Base-by-base conservation (phyloP, 2,329 filamentous ascomycete genomes). In the Fusarium nelsonii region DNA sequence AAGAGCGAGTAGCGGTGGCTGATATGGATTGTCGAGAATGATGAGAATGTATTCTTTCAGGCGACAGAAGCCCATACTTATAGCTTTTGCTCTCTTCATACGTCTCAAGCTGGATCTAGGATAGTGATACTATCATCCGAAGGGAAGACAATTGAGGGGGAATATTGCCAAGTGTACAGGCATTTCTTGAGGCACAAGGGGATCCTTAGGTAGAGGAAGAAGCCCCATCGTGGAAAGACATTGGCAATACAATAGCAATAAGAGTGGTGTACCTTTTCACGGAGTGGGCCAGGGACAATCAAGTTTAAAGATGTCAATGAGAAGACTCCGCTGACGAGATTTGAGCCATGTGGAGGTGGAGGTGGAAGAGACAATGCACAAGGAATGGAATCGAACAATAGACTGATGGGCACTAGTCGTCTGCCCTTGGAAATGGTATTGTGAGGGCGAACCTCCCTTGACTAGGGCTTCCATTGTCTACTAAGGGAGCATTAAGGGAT, bases 1-100 rank as follows among this genome's bases (percentile, higher is more conserved):
- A 20, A 46, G 34, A 40, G 41, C 33, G 20, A 32, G 16, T 36
- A 23, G 45, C 43, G 30, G 32, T 16, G 40, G 37, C 14, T 46
- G 39, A 33, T 45, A 44, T 43, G 49, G 52, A 63, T 23, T 61
- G 51, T 39, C 48, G 52, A 65, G 53, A 58, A 52, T 57, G 53
- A 57, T 44, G 54, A 58, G 34, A 57, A 43, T 5, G 28, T 28
- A 33, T n/a, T 34, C 14, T 41, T 23, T 23, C 33, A 36, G 20
- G 44, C n/a, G 52, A 26, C 3, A 28, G 8, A 43, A 11, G n/a
- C 20, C 28, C 41, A 58, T 63, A 51, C 49, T 74, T 74, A 74
- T 74, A 74, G 32, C 30, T 37, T 3, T 48, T 5, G 16, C 8
- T 48, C 43, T 54, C 11, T 30, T 2, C 16, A 37, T 15, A 10